phyloP scores from a whole-genome alignment of 1,284 basidiomycete genomes.

The Dichomitus squalens region DNA sequence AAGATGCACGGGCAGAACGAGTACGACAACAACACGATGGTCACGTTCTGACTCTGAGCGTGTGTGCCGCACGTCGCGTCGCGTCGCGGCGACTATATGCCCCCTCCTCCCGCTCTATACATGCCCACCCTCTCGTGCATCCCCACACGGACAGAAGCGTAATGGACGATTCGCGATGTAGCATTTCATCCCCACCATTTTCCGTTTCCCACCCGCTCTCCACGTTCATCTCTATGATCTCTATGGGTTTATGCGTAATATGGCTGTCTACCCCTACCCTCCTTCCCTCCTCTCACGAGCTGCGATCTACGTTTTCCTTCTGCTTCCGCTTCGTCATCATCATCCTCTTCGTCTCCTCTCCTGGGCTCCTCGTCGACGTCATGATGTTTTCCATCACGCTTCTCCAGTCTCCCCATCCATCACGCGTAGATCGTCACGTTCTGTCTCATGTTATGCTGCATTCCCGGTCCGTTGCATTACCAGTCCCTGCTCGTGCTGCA shows the following conservation, averaged over 20 bases:
- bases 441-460: slow-evolving; percentile 14
- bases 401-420: neutral
- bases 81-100: slow-evolving; percentile 10
- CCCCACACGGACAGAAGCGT: slow-evolving; percentile 22
- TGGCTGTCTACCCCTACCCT: slow-evolving; percentile 15
- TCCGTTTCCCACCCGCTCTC: slow-evolving; percentile 6
- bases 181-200: slow-evolving; percentile 13
- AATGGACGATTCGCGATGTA: slow-evolving; percentile 26
- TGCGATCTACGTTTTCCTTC: slow-evolving; percentile 2
- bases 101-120: slow-evolving; percentile 2
- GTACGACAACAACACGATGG: slow-evolving; percentile 33
- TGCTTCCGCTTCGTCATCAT: neutral
- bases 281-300: neutral
- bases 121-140: slow-evolving; percentile 5
- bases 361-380: slow-evolving; percentile 18
- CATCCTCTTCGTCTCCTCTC: slow-evolving; percentile 9
- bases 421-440: slow-evolving; percentile 23
- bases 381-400: slow-evolving; percentile 17
- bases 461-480: slow-evolving; percentile 21
- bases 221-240: slow-evolving; percentile 10
- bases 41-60: slow-evolving; percentile 29
- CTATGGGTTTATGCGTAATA: slow-evolving; percentile 25
- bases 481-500: slow-evolving; percentile 17
- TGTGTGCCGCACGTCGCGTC: neutral
- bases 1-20: slow-evolving; percentile 29